Evolutionary conservation across 2,329 filamentous ascomycete genomes (phyloP), one percentile per base, ranked within the genome.

Genomic region (Calonectria leucothoes): DNA sequence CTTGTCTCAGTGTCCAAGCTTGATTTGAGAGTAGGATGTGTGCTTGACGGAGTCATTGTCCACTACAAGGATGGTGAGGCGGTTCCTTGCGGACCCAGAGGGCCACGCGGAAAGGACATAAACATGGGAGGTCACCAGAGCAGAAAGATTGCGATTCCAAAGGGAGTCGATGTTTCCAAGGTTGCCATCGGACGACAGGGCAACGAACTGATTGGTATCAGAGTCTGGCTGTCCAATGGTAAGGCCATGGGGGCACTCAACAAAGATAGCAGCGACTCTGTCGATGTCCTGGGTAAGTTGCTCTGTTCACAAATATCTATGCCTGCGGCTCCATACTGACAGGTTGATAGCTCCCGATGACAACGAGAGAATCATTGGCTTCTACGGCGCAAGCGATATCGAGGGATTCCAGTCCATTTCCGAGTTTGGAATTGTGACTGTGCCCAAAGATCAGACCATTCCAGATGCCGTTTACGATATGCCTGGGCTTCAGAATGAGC

Each of bases 351-450:
- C 82, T 66, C 82, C 84, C 1, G 79, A 73, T 1, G 51, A 72
- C 0, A 80, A 82, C 31, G 84, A 89, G 65, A 81, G 81, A 15
- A 85, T 89, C 55, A 81, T 89, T 11, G 87, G 87, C 0, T 89
- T 89, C 74, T 88, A 81, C 71, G 87, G 87, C 3, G 79, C 76
- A 63, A 87, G 84, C 69, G 75, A 76, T 14, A 49, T 31, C 29
- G 69, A 59, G 4, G 61, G 69, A 7, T 70, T 65, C 61, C 78
- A 74, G 2, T 77, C 77, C 45, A 82, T 80, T 75, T 79, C 74
- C 67, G 84, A 88, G 74, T 89, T 89, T 79, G 88, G 87, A 6
- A 88, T 89, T 64, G 82, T 89, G 25, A 89, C 85, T 1, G 86
- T 83, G 6, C 85, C 86, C 0, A 84, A 79, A 68, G 81, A 79